Base-by-base conservation (phyloP, 306 rosid genomes). In the Vigna angularis region DNA sequence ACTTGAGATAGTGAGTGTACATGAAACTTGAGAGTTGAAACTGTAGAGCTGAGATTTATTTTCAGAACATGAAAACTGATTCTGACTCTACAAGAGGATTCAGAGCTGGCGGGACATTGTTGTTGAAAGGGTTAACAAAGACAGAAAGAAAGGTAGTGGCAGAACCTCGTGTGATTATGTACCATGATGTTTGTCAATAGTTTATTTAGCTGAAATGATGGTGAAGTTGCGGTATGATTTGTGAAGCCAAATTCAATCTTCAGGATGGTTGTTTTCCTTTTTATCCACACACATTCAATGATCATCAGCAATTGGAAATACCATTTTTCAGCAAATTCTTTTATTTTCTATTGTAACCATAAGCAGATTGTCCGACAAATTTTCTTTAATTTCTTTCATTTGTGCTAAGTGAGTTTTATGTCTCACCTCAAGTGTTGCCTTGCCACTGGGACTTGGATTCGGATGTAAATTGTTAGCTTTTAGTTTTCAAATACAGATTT, bases 21-120 rank as follows among this genome's bases (percentile, higher is more conserved):
- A 72, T 45, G 81, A 58, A 72, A 81, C 77, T 40, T 51, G 22
- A 28, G 6, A 76, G 40, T 44, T 74, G 57, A 66, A 47, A 64
- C 42, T 30, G 42, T 13, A 70, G 70, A 20, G 65, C 57, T 38
- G 73, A 16, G 28, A 16, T 68, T 73, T 16, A 61, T 73, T 59
- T 78, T 82, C 49, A 26, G 59, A 42, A 56, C 32, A 32, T 51
- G 72, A n/a, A 42, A 9, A 26, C 51, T 69, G 47, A 75, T 57
- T 84, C 64, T 70, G 48, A 75, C 66, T 80, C 73, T 64, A 66
- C 34, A 38, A 38, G 67, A 52, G 73, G 59, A 67, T 62, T 51
- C 17, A 62, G 65, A 72, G 57, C 76, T 77, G 65, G 28, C 67
- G 77, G 63, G 17, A 69, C 32, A 85, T 52, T 55, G 52, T 3